These are phyloP conservation scores for Phytopythium vexans DNA, from an alignment of 352 stramenopile genomes.

Conservation along the genomic window DNA sequence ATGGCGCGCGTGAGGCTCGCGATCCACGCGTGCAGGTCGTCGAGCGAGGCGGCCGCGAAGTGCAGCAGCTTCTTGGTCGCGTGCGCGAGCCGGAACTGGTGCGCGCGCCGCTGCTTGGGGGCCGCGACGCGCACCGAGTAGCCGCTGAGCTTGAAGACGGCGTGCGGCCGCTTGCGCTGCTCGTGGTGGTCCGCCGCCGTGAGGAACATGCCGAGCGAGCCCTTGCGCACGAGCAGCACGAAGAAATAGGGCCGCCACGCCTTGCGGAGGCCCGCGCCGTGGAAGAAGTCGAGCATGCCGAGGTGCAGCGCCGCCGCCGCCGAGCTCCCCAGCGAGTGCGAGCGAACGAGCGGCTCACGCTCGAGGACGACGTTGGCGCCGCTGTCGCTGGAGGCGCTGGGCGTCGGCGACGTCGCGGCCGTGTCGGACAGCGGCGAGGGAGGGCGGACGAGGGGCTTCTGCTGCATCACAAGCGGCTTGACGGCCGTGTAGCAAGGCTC, in stretches of 20 bases:
- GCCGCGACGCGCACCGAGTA: conserved; percentile 65
- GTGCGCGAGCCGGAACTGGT: conserved; percentile 61
- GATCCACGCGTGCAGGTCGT: conserved; percentile 74
- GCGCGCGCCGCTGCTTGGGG: conserved; percentile 50
- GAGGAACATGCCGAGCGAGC: conserved; percentile 67
- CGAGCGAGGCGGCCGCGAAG: conserved; percentile 51
- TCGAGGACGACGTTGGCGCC: conserved; percentile 17
- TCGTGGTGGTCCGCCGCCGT: conserved; percentile 36
- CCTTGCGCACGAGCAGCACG: conserved; percentile 68
- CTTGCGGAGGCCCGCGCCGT: conserved; percentile 59
- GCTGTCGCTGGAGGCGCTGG: conserved; percentile 1
- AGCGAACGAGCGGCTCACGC: conserved; percentile 6
- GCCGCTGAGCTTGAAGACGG: conserved; percentile 67
- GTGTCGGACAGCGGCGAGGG: too few species aligned
- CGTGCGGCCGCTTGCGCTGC: conserved; percentile 38
- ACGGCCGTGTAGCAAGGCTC: conserved; percentile 30
- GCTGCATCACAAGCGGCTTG: too few species aligned
- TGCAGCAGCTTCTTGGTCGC: conserved; percentile 56
- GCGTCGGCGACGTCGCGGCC: conserved; percentile 6
- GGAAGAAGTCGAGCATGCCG: conserved; percentile 46
- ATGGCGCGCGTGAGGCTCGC: conserved; percentile 55
- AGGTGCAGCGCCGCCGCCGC: conserved; percentile 38
- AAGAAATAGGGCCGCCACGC: conserved; percentile 65
- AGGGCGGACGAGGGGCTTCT: too few species aligned
- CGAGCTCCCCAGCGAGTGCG: not conserved